Base-by-base conservation (phyloP, 495 filamentous ascomycete species). In the Podospora didyma region DNA sequence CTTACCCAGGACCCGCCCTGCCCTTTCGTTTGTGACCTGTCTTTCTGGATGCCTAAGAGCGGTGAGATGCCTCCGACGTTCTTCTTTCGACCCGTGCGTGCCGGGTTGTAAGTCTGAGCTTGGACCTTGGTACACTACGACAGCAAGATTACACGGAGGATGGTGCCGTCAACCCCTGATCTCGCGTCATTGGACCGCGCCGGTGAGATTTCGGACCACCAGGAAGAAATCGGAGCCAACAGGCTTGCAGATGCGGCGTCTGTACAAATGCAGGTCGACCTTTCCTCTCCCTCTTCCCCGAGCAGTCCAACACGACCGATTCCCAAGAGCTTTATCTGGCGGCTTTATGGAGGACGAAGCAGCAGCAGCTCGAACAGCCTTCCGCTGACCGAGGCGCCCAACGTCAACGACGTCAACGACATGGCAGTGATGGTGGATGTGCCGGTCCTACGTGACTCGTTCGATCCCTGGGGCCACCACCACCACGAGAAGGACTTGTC, bases 51-150 rank as follows among this genome's bases (percentile, higher is more conserved):
- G 21, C 53, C 50, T 42, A 65, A 61, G 57, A 57, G 68, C 68
- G 64, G 68, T 71, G 66, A 71, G 64, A 69, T 71, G 68, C 62
- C 44, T 67, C 68, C 56, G 58, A 62, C 58, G 35, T 69, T 61
- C 66, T 71, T 69, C 58, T 71, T 71, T 49, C 63, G 68, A 63
- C 68, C 68, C 41, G 64, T 71, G 3, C 66, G 68, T 47, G 54
- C 62, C 57, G 62, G 64, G 41, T 58, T 65, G 59, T 71, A 62
- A 67, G 56, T 37, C 10, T 21, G n/a, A 51, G n/a, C 20, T n/a
- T 26, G 23, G 26, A 9, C 26, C 52, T 16, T 35, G 19, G 11
- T 53, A 37, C 42, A 56, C n/a, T n/a, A n/a, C 26, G 26, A 31
- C 26, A 31, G n/a, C n/a, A n/a, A n/a, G 26, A 31, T 31, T 31